A percentile compares a stretch with the other conserved stretches of the same genome.
These are phyloP conservation scores for Dionaea muscipula DNA, from an alignment of 179 eudicot species.

Conservation along the genomic window DNA sequence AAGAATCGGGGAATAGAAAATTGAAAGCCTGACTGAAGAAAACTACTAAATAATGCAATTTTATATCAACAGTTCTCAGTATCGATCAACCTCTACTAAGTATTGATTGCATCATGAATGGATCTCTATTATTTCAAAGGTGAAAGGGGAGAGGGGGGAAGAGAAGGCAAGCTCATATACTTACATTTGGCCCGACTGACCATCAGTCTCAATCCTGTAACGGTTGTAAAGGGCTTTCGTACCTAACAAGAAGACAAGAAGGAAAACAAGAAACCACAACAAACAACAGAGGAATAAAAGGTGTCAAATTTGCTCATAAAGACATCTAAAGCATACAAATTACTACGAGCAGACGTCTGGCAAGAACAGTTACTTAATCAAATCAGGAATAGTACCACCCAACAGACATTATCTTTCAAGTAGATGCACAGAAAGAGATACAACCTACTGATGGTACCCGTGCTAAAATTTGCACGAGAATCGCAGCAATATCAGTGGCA, in stretches of 20 bases:
- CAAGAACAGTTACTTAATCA: not conserved
- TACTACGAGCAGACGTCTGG: not conserved
- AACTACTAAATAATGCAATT: no score
- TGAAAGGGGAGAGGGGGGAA: not conserved
- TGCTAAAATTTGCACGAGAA: slow-evolving; percentile 76
- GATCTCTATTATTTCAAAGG: not conserved
- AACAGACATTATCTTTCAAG: not conserved
- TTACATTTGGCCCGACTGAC: slow-evolving; percentile 68
- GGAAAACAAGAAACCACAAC: not conserved
- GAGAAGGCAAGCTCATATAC: slow-evolving; percentile 15
- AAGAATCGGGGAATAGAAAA: no score
- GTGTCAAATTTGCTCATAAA: not conserved
- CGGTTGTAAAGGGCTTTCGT: slow-evolving; percentile 51
- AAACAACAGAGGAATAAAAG: not conserved
- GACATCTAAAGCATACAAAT: not conserved
- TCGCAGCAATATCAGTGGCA: slow-evolving; percentile 67
- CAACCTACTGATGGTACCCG: slow-evolving; percentile 74
- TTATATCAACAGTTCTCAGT: no score
- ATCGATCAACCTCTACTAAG: not conserved
- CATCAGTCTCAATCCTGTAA: slow-evolving; percentile 66
- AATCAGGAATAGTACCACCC: not conserved
- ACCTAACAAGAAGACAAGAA: slow-evolving; percentile 28
- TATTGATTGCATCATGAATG: not conserved
- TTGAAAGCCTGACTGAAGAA: no score
- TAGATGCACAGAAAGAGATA: slow-evolving; percentile 9